Percentiles rank a stretch among this genome's conserved stretches.
phyloP scores from a whole-genome alignment of 306 rosid genomes.

The Trifolium subterraneum region DNA sequence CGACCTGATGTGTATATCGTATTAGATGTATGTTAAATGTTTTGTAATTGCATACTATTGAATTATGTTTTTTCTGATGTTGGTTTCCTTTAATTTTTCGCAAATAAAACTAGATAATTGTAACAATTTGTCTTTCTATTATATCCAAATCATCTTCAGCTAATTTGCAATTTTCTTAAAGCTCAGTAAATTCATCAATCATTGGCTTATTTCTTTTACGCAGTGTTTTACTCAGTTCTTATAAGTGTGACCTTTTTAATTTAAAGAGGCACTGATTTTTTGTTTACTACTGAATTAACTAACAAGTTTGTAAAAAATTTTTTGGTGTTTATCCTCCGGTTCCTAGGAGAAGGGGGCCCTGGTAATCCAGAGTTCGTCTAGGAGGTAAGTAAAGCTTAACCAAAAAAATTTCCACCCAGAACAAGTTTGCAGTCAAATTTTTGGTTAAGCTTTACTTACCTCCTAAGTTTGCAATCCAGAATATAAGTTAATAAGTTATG shows the following conservation, averaged over 20 bases:
- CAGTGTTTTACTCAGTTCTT: conserved; percentile 22
- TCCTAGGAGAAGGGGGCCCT: no score
- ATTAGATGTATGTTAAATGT: conserved; percentile 71
- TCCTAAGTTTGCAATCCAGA: no score
- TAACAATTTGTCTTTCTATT: not conserved
- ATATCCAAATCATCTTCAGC: not conserved
- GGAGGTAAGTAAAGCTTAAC: no score
- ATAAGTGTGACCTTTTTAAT: conserved; percentile 15
- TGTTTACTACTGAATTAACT: not conserved
- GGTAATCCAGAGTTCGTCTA: no score
- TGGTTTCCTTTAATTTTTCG: conserved; percentile 33
- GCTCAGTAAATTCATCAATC: not conserved
- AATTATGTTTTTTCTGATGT: conserved; percentile 11
- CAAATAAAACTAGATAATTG: not conserved
- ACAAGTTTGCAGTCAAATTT: conserved; percentile 9
- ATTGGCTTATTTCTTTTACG: not conserved
- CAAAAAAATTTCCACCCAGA: not conserved
- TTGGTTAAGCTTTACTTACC: no score
- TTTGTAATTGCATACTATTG: conserved; percentile 7
- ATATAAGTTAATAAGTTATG: no score
- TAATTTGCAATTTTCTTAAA: conserved; percentile 7
- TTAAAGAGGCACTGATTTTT: conserved; percentile 8
- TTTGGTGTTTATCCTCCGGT: no score
- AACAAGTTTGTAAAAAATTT: not conserved
- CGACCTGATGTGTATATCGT: conserved; percentile 78